Conservation (phyloP, 2,329 filamentous ascomycete genomes). For the Fusarium poae region DNA sequence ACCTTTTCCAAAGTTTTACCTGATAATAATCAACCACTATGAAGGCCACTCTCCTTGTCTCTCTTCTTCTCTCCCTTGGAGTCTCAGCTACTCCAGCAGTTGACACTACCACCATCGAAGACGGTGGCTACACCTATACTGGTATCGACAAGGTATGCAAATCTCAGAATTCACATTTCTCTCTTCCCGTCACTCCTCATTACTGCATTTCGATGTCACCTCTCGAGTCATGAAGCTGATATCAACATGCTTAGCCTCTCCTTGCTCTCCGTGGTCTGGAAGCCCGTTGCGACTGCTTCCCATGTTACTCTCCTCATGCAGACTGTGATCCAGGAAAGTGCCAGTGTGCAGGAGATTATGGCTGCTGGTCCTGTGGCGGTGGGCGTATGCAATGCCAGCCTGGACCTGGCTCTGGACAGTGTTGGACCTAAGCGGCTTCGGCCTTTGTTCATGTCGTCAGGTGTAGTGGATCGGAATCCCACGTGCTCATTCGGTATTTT, state of each 20-base stretch:
- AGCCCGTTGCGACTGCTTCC: neutral
- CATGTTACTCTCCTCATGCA: neutral
- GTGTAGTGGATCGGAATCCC: too few species aligned
- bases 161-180: too few species aligned
- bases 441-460: too few species aligned
- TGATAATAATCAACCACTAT: neutral
- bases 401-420: neutral
- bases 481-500: too few species aligned
- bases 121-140: neutral
- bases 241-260: neutral
- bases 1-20: too few species aligned
- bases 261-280: neutral
- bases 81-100: neutral
- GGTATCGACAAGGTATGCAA: neutral
- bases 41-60: neutral
- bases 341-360: constrained; percentile 24
- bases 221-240: too few species aligned
- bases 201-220: too few species aligned
- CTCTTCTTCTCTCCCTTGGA: neutral
- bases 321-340: constrained; percentile 16
- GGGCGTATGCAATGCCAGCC: constrained; percentile 24
- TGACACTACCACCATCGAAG: neutral
- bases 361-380: constrained; percentile 23
- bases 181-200: too few species aligned
- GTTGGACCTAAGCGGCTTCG: neutral